Evolutionary conservation across 1,284 basidiomycete species (phyloP).

Genomic region (Violaceomyces palustris): DNA sequence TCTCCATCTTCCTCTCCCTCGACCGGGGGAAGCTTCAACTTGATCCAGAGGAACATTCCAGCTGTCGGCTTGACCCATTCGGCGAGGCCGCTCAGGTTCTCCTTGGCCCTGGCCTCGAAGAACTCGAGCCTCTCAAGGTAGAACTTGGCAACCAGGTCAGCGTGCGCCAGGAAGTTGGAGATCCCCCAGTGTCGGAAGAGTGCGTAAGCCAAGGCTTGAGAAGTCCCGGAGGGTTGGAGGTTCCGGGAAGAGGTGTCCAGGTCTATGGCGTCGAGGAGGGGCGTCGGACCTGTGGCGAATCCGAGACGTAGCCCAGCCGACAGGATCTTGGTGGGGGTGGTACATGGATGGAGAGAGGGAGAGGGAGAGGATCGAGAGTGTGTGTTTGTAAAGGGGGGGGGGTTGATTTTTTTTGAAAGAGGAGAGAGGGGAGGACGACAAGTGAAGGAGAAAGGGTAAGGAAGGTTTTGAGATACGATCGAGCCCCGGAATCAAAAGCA

Average conservation of each 20-base stretch:
- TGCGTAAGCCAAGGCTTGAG: conserved; percentile 69
- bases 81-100: conserved; percentile 61
- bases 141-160: conserved; percentile 65
- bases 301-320: conserved; percentile 60
- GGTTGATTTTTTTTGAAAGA: too few species aligned
- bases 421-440: too few species aligned
- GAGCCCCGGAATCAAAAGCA: too few species aligned
- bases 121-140: conserved; percentile 73
- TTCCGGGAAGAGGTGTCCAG: conserved; percentile 66
- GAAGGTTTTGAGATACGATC: too few species aligned
- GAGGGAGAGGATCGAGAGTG: background rate
- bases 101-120: conserved; percentile 71
- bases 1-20: conserved; percentile 57
- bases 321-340: conserved; percentile 35
- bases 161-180: conserved; percentile 71
- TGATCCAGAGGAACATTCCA: conserved; percentile 59
- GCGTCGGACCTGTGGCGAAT: conserved; percentile 72
- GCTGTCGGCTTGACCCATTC: conserved; percentile 76
- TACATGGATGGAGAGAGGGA: too few species aligned
- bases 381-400: background rate
- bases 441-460: too few species aligned
- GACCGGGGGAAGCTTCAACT: conserved; percentile 43
- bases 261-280: conserved; percentile 70
- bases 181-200: conserved; percentile 66
- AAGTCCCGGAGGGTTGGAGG: conserved; percentile 65